A percentile compares a stretch with the other conserved stretches of the same genome.
Conservation (phyloP, 257 asterid species). For the Craterostigma plantagineum region DNA sequence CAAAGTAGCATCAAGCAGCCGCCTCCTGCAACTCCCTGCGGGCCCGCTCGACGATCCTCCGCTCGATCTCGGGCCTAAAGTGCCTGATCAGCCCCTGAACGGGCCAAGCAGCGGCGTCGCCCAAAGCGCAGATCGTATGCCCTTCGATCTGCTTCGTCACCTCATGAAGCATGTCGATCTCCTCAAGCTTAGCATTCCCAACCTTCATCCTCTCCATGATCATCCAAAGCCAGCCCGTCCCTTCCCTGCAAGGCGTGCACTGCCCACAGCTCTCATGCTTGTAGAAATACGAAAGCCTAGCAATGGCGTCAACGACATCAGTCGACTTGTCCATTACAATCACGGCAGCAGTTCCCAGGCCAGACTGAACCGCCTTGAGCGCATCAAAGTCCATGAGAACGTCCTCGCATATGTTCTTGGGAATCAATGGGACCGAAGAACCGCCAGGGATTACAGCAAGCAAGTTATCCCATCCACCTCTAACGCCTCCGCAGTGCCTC, state of each 20-base stretch:
- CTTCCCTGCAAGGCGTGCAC: slow-evolving; percentile 98
- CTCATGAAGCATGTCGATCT: slow-evolving; percentile 97
- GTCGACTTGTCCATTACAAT: slow-evolving; percentile 98
- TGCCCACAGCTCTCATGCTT: slow-evolving; percentile 99
- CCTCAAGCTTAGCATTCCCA: slow-evolving; percentile 92
- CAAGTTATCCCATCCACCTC: slow-evolving; percentile 97
- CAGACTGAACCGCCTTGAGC: slow-evolving; percentile 92
- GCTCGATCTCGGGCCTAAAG: slow-evolving; percentile 88
- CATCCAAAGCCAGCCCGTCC: slow-evolving; percentile 99
- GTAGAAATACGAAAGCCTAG: slow-evolving; percentile 88
- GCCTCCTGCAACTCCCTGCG: slow-evolving; percentile 73
- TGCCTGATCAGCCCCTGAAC: slow-evolving; percentile 99
- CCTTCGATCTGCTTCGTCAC: slow-evolving; percentile 99
- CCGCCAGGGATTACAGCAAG: slow-evolving; percentile 97
- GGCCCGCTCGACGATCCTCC: slow-evolving; percentile 86
- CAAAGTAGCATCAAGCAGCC: slow-evolving; percentile 35
- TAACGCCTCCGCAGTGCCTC: slow-evolving; percentile 93
- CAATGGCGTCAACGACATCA: slow-evolving; percentile 89
- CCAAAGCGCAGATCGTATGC: slow-evolving; percentile 95
- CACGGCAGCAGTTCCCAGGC: slow-evolving; percentile 97
- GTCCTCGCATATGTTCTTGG: slow-evolving; percentile 75
- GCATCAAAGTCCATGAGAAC: slow-evolving; percentile 98
- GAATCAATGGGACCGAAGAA: slow-evolving; percentile 80
- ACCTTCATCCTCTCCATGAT: slow-evolving; percentile 98
- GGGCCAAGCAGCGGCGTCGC: slow-evolving; percentile 99